Evolutionary conservation across 2,329 filamentous ascomycete genomes (phyloP).

Genomic region (Neopestalotiopsis sp.): DNA sequence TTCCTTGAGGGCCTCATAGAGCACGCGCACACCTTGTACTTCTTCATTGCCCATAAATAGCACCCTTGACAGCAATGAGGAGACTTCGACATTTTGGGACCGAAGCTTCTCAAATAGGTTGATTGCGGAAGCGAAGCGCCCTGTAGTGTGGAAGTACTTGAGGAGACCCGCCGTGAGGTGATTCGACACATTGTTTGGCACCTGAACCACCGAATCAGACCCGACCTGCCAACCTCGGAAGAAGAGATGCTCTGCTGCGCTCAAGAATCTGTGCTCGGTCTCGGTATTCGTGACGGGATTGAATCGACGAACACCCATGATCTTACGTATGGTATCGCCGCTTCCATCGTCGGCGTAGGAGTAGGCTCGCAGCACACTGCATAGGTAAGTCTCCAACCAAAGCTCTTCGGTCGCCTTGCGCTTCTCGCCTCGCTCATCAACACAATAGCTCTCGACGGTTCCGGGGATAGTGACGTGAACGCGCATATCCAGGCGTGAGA

Average conservation of each 20-base stretch:
- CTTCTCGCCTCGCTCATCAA: constrained; percentile 96
- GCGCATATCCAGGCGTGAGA: constrained; percentile 96
- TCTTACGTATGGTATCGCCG: constrained; percentile 93
- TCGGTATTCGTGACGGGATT: constrained; percentile 99
- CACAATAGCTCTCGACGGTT: constrained; percentile 94
- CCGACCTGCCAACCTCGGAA: constrained; percentile 95
- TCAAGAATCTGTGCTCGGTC: constrained; percentile 93
- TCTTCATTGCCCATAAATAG: constrained; percentile 96
- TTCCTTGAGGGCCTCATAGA: constrained; percentile 88
- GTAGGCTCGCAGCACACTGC: constrained; percentile 91
- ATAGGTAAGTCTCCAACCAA: constrained; percentile 97
- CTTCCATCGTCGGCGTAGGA: constrained; percentile 96
- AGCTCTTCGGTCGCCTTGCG: constrained; percentile 90
- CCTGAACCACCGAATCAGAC: constrained; percentile 95
- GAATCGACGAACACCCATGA: constrained; percentile 95
- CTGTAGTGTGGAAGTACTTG: constrained; percentile 94
- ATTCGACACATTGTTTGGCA: constrained; percentile 95
- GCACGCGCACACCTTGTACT: constrained; percentile 87
- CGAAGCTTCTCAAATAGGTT: constrained; percentile 97
- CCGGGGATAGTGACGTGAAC: constrained; percentile 97
- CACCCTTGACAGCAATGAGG: constrained; percentile 87
- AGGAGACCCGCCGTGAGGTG: constrained; percentile 92
- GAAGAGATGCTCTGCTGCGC: constrained; percentile 92
- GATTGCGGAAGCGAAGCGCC: constrained; percentile 91
- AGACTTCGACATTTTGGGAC: constrained; percentile 88